These are phyloP conservation scores for Boletus pseudopeckii DNA, from an alignment of 768 basidiomycete genomes.

Conservation along the genomic window DNA sequence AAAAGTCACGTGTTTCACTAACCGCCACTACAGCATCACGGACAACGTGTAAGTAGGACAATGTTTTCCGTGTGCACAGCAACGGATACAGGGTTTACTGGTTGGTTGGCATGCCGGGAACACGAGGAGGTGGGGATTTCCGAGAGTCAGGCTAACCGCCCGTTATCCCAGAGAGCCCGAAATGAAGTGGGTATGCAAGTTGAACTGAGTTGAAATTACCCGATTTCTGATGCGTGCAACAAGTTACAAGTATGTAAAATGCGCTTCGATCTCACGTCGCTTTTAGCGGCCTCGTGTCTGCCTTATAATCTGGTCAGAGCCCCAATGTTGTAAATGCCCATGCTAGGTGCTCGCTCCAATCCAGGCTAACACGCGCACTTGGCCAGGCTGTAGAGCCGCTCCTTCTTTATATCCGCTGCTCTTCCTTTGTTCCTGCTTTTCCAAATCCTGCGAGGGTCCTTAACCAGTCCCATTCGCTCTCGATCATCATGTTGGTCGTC, in stretches of 20 bases:
- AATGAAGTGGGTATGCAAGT: conserved; percentile 19
- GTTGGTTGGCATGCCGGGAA: conserved; percentile 13
- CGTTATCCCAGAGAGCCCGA: conserved; percentile 25
- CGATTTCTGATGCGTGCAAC: conserved; percentile 13
- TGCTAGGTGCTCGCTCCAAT: conserved; percentile 22
- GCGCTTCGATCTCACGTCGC: conserved; percentile 31
- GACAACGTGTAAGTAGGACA: conserved; percentile 8
- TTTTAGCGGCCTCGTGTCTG: conserved; percentile 35
- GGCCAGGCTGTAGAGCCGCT: conserved; percentile 24
- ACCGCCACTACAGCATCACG: not conserved
- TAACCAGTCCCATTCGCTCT: conserved; percentile 31
- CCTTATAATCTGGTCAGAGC: conserved; percentile 32
- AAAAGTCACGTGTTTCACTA: not conserved
- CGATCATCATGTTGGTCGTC: conserved; percentile 61
- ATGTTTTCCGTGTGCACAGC: conserved; percentile 8
- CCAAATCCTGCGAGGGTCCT: conserved; percentile 28
- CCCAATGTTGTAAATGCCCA: conserved; percentile 20
- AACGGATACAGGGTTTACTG: not conserved
- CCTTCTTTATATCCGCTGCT: conserved; percentile 21
- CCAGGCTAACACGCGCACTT: conserved; percentile 29
- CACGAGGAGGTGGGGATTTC: conserved; percentile 27
- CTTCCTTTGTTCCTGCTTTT: conserved; percentile 2
- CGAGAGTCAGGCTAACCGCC: conserved; percentile 6
- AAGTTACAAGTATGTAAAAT: conserved; percentile 15
- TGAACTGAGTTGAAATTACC: conserved; percentile 20